These are phyloP conservation scores for Trichomonascaceae sp. DNA, from an alignment of 1,139 yeast species.

Conservation along the genomic window DNA sequence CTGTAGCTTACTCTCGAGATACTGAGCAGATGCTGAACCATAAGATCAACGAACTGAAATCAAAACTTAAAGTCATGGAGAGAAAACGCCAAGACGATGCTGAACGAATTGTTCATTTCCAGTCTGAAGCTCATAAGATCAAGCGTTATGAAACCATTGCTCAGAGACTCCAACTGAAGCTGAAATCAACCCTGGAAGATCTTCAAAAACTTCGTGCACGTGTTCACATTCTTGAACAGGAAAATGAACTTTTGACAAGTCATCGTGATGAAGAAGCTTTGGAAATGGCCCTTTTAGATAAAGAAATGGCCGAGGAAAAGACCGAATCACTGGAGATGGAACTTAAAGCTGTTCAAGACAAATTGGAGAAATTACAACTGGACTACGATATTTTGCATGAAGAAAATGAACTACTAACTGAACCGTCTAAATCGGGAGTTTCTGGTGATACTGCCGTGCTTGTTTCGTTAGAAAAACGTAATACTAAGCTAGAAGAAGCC, in stretches of 20 bases:
- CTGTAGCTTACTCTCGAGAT: background rate
- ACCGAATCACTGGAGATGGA: constrained; percentile 36
- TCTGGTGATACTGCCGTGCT: constrained; percentile 25
- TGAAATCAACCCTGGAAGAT: constrained; percentile 34
- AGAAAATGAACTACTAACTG: constrained; percentile 40
- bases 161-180: constrained; percentile 30
- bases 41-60: constrained; percentile 28
- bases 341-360: constrained; percentile 31
- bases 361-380: constrained; percentile 36
- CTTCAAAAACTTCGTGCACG: constrained; percentile 27
- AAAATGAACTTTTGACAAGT: constrained; percentile 33
- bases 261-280: constrained; percentile 38
- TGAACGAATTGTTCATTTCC: constrained; percentile 21
- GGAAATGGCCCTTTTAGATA: constrained; percentile 51
- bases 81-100: constrained; percentile 29
- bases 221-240: constrained; percentile 22
- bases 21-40: constrained; percentile 5
- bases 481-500: constrained; percentile 37
- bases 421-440: constrained; percentile 18
- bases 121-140: constrained; percentile 27
- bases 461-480: constrained; percentile 38
- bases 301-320: constrained; percentile 44
- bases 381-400: constrained; percentile 43
- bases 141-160: constrained; percentile 38
- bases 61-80: constrained; percentile 29